Percentiles rank a stretch among this genome's conserved stretches.
phyloP scores from a whole-genome alignment of 2,329 filamentous ascomycete species.

The Calonectria pauciramosa region DNA sequence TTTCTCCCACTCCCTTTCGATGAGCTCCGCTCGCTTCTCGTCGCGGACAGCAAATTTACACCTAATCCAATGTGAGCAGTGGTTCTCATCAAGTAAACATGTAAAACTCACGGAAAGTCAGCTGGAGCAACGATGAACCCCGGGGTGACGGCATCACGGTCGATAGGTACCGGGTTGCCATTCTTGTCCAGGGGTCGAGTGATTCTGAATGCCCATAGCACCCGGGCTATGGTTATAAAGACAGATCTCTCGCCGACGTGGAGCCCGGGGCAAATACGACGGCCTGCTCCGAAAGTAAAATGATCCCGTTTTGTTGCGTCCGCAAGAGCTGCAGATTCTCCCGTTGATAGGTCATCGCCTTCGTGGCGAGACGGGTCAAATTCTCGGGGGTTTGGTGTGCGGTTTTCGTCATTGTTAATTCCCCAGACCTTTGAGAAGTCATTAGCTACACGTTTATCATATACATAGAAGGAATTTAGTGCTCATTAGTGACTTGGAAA shows the following conservation, averaged over 20 bases:
- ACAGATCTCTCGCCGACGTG: conserved; percentile 8
- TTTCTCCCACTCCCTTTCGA: neutral
- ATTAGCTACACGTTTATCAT: neutral
- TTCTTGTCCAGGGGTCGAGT: neutral
- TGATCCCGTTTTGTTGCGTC: conserved; percentile 8
- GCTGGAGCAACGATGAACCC: conserved; percentile 9
- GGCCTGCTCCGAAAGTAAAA: conserved; percentile 10
- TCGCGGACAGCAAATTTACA: conserved; percentile 4
- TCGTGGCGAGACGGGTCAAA: conserved; percentile 11
- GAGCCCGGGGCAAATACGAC: conserved; percentile 10
- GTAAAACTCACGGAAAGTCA: neutral
- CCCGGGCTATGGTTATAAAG: conserved; percentile 4
- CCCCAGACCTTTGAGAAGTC: conserved; percentile 7
- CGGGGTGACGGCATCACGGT: conserved; percentile 10
- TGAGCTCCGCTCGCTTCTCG: neutral
- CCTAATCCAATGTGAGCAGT: neutral
- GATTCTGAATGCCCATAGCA: conserved; percentile 17
- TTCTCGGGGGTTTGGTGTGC: neutral
- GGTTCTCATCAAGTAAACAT: neutral
- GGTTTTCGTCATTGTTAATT: conserved; percentile 10
- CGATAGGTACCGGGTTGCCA: neutral
- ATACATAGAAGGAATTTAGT: neutral
- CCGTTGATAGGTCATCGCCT: neutral
- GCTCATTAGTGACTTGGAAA: neutral
- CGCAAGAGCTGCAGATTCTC: conserved; percentile 7